Evolutionary conservation across 83 land plant genomes (phyloP), one percentile per base, ranked within the genome.

Genomic region (Diphasiastrum complanatum): DNA sequence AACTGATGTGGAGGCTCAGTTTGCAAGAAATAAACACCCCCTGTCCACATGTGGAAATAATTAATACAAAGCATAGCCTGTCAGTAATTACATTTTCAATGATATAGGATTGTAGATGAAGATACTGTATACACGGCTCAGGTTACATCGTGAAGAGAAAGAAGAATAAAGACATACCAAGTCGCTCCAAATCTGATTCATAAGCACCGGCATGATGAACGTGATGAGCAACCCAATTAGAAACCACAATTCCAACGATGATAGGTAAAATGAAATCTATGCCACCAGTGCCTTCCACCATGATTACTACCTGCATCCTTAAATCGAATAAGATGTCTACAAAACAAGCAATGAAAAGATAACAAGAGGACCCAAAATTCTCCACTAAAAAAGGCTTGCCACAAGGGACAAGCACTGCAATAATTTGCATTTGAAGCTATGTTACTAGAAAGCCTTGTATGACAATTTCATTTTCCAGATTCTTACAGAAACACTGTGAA

Each of bases 271-370:
- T 59, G 47, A 72, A 76, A 43, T 76, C 77, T 35, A 76, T 61
- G n/a, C 77, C 64, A 33, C 71, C 79, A 38, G 77, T 76, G 3
- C 76, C 79, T 45, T 76, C 79, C 49, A 76, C 77, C 66, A 76
- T 65, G 30, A 76, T 76, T 23, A 76, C 79, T 29, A 76, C 79
- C 79, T 76, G 77, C 36, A 60, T 8, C 6, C 6, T 16, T 16
- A 31, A 5, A 8, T 5, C 58, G 4, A 6, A 23, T 5, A 25
- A 16, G 23, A 33, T 35, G 62, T 18, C n/a, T 47, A 18, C 23
- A 8, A 29, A 27, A 10, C 16, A 23, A 11, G n/a, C 16, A 16
- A 33, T 35, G 62, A 47, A 47, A 18, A 18, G n/a, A 8, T 16
- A 47, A 24, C 5, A 18, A 8, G 5, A 47, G 51, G 6, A 47